Conservation (phyloP, 2,329 filamentous ascomycete genomes). For the Erysiphe neolycopersici region DNA sequence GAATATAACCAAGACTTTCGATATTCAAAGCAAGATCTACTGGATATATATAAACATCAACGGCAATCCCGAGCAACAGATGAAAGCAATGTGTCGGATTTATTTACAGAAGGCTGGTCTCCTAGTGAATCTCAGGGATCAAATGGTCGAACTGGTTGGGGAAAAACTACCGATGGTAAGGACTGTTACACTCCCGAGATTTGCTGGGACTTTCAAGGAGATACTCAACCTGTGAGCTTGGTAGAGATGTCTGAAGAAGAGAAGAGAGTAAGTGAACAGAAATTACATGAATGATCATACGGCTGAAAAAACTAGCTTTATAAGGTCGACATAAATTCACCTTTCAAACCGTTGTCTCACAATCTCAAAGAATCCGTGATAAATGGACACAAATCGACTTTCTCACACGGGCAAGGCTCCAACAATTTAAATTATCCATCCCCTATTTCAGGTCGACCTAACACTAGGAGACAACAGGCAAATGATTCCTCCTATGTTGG, state of each 20-base stretch:
- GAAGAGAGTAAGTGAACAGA: slow-evolving; percentile 22
- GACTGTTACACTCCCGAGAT: slow-evolving; percentile 63
- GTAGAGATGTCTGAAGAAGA: slow-evolving; percentile 39
- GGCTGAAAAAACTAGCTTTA: slow-evolving; percentile 34
- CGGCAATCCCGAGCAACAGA: slow-evolving; percentile 21
- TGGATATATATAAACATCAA: slow-evolving; percentile 42
- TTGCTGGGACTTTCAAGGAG: slow-evolving; percentile 62
- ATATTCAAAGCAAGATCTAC: slow-evolving; percentile 27
- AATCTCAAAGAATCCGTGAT: slow-evolving; percentile 24
- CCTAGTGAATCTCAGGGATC: slow-evolving; percentile 41
- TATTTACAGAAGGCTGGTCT: slow-evolving; percentile 58
- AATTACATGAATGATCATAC: neutral
- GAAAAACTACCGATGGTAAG: slow-evolving; percentile 48
- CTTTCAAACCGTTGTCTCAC: slow-evolving; percentile 60
- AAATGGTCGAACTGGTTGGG: slow-evolving; percentile 38
- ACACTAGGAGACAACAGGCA: slow-evolving; percentile 61
- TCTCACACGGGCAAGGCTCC: slow-evolving; percentile 36
- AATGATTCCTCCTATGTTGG: slow-evolving; percentile 33
- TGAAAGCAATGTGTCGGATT: slow-evolving; percentile 29
- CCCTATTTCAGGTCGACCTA: slow-evolving; percentile 44
- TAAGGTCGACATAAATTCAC: slow-evolving; percentile 69
- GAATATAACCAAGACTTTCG: slow-evolving; percentile 15
- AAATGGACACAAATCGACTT: slow-evolving; percentile 54
- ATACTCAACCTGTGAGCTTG: slow-evolving; percentile 43
- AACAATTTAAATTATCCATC: slow-evolving; percentile 44